Evolutionary conservation across 805 yeast genomes (phyloP).

Genomic region (Tetrapisispora phaffii): DNA sequence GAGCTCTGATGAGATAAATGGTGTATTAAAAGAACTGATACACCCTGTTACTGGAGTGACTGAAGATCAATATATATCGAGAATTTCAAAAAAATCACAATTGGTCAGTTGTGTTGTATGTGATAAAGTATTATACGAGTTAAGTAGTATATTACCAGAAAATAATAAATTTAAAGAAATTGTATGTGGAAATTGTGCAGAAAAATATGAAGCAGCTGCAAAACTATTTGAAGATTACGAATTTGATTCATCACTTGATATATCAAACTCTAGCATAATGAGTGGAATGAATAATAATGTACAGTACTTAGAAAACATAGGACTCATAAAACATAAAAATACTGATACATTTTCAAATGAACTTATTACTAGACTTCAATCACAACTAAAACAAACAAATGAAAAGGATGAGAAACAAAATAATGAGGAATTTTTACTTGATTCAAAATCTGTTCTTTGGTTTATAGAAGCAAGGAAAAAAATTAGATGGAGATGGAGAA

Average conservation of each 20-base stretch:
- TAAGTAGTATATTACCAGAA: conserved; percentile 29
- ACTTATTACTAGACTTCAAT: conserved; percentile 25
- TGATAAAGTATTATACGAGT: conserved; percentile 57
- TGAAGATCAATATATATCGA: conserved; percentile 18
- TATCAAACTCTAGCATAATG: conserved; percentile 6
- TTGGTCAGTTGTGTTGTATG: conserved; percentile 51
- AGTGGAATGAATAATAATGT: conserved; percentile 10
- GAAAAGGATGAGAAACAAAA: neutral
- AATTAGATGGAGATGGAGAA: conserved; percentile 44
- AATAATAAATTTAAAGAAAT: conserved; percentile 38
- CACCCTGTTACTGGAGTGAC: conserved; percentile 6
- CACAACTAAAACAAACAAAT: conserved; percentile 16
- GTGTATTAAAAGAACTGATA: conserved; percentile 14
- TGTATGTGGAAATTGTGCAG: conserved; percentile 55
- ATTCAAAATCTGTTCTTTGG: conserved; percentile 24
- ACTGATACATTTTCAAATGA: conserved; percentile 25
- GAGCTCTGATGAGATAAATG: conserved; percentile 1
- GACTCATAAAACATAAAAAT: neutral
- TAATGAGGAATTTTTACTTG: conserved; percentile 6
- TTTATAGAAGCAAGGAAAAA: conserved; percentile 32
- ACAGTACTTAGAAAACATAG: conserved; percentile 3
- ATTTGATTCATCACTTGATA: conserved; percentile 22
- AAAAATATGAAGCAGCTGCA: conserved; percentile 43
- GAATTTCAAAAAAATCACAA: conserved; percentile 10
- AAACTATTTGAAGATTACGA: conserved; percentile 34